Evolutionary conservation across 495 filamentous ascomycete genomes (phyloP), one percentile per base, ranked within the genome.

Genomic region (Penicillium tannophilum): DNA sequence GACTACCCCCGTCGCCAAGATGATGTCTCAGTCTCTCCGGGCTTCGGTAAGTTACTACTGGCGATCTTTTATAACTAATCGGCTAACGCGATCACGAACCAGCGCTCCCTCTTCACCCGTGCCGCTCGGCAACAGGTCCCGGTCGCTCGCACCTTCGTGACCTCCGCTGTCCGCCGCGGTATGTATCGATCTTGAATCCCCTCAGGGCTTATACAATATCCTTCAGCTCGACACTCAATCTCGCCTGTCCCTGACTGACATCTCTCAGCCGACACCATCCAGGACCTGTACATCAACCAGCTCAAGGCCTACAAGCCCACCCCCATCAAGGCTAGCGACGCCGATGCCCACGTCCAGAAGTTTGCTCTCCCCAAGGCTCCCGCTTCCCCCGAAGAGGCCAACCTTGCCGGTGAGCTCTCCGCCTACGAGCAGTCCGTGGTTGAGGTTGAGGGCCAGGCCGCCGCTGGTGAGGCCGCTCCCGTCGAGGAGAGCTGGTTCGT

Each of bases 211-310:
- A 3, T 17, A 10, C 26, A 23, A 17, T 14, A 50, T 39, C n/a
- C 5, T 5, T 36, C 52, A 10, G 17, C 31, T 39, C 35, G 30
- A 30, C 23, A 42, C 23, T 54, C 41, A 14, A 45, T 36, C 26
- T 17, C 17, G 28, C 26, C 53, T 17, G 23, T 60, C 31, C 30
- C 63, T 70, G 49, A 68, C 65, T 55, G 55, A 28, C 48, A 54
- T 58, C 35, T 24, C 70, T 57, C 73, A 98, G 95, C 88, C 79
- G 94, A 99, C 78, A 82, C 94, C 62, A 88, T 99, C 63, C 94
- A 96, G 79, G 93, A 97, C 63, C 86, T 99, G 67, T 99, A 98
- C 84, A 88, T 99, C 66, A 85, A 85, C 65, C 93, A 97, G 75
- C 86, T 99, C 65, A 92, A 90, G 75, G 82, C 85, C 76, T 97